Evolutionary conservation across 371 early-diverging fungal species (phyloP), one percentile per base, ranked within the genome.

Genomic region (Thermomucor indicae-seudaticae): DNA sequence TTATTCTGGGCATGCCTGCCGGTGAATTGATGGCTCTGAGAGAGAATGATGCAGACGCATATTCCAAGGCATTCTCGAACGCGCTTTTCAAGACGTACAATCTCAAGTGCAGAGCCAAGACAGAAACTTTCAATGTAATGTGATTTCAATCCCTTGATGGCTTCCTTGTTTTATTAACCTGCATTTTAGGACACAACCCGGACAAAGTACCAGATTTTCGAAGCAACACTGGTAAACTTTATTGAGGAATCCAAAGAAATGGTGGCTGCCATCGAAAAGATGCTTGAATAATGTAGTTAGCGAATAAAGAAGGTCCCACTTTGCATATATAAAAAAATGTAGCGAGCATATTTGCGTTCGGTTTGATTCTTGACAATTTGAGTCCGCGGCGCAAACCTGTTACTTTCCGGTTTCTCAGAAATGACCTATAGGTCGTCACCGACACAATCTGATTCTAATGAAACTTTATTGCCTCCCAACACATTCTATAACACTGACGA

Each of bases 91-190:
- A 79, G 57, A 58, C 77, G 35, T 90, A 77, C 55, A 76, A 64
- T 24, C 80, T 96, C 63, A 82, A 86, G 47, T 76, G 86, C 55
- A 75, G 85, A 43, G 93, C 89, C 30, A 93, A 91, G 64, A 70
- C 71, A 40, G 96, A 97, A 57, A 79, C 66, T 19, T 97, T 77
- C 58, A 86, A 92, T 57, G 92, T 88, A 75, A 63, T 53, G 16
- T 48, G 23, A 19, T 49, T 20, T 8, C 30, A 7, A 35, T 17
- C 4, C 47, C 2, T 16, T 17, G 11, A n/a, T 29, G 14, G n/a
- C 41, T 28, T 14, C 24, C 30, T 42, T 16, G 44, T 46, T 41
- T 47, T 23, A 19, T 47, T 22, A 23, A 50, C 25, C 40, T 38
- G 17, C 39, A 30, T 41, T 29, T 20, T 57, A 87, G 84, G 92